A percentile compares a stretch with the other conserved stretches of the same genome.
phyloP scores from a whole-genome alignment of 768 basidiomycete species.

The Jaapia argillacea region DNA sequence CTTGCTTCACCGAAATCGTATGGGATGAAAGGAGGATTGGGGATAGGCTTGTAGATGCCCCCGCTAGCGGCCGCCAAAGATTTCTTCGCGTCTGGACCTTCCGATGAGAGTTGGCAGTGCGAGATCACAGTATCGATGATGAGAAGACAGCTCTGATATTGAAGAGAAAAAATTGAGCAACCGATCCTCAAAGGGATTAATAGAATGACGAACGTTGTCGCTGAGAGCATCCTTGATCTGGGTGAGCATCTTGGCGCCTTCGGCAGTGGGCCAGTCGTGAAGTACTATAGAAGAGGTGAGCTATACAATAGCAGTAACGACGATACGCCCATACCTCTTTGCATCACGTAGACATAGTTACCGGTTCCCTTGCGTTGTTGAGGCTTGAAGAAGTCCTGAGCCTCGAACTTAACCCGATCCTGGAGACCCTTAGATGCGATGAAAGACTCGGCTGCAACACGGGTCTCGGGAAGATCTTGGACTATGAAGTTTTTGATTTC shows the following conservation, averaged over 20 bases:
- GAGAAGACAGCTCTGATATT: slow-evolving; percentile 22
- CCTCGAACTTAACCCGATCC: slow-evolving; percentile 25
- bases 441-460: slow-evolving; percentile 23
- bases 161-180: not conserved
- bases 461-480: slow-evolving; percentile 6
- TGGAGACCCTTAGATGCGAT: slow-evolving; percentile 22
- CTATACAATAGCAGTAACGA: not conserved
- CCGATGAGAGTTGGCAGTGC: slow-evolving; percentile 19
- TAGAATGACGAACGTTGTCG: slow-evolving; percentile 3
- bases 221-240: slow-evolving; percentile 26
- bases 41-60: slow-evolving; percentile 19
- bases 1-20: slow-evolving; percentile 29
- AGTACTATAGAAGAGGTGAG: slow-evolving; percentile 6
- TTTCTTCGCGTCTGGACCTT: slow-evolving; percentile 7
- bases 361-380: slow-evolving; percentile 25
- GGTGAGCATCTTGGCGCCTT: slow-evolving; percentile 26
- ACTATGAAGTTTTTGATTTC: not conserved
- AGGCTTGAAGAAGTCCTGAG: slow-evolving; percentile 29
- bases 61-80: slow-evolving; percentile 6
- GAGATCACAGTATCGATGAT: slow-evolving; percentile 28
- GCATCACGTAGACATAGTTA: slow-evolving; percentile 27
- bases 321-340: slow-evolving; percentile 20
- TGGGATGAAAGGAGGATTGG: slow-evolving; percentile 25
- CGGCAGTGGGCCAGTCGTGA: slow-evolving; percentile 28
- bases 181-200: too few species aligned